phyloP scores from a whole-genome alignment of 2,329 filamentous ascomycete genomes.

The Bipolaris cookei region DNA sequence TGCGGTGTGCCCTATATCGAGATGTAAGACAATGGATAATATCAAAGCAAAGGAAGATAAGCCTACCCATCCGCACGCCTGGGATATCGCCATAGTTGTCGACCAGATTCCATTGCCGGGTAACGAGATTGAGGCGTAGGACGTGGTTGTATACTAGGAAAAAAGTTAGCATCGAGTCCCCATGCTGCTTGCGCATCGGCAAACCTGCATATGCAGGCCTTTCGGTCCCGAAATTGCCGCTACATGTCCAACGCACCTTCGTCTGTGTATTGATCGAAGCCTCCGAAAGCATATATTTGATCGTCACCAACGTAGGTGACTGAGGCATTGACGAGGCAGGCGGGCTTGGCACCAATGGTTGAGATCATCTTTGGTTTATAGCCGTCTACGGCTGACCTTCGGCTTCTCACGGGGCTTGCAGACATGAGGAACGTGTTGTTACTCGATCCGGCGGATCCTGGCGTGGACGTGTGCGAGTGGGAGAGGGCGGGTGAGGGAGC shows the following conservation, averaged over 20 bases:
- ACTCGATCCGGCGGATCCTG: constrained; percentile 61
- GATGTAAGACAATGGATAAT: constrained; percentile 18
- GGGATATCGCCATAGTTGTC: constrained; percentile 99
- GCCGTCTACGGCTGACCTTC: constrained; percentile 66
- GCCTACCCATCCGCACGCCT: constrained; percentile 90
- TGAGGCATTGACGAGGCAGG: constrained; percentile 95
- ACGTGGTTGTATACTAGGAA: constrained; percentile 90
- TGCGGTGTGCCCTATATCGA: constrained; percentile 78
- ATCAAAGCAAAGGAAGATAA: neutral
- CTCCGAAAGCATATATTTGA: constrained; percentile 96
- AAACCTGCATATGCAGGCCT: neutral
- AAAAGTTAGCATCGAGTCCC: constrained; percentile 4
- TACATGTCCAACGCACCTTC: constrained; percentile 63
- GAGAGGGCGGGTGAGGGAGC: constrained; percentile 45
- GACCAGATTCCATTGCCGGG: constrained; percentile 91
- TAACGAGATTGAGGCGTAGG: constrained; percentile 82
- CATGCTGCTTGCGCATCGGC: neutral
- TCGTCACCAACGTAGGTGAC: constrained; percentile 99
- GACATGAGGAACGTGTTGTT: constrained; percentile 93
- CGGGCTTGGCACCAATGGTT: constrained; percentile 70
- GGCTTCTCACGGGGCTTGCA: constrained; percentile 65
- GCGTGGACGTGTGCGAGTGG: constrained; percentile 41
- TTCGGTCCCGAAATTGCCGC: neutral
- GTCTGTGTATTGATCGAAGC: constrained; percentile 98
- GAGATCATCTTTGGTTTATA: constrained; percentile 83